phyloP scores from a whole-genome alignment of 106 monocot genomes.

The Acorus calamus region DNA sequence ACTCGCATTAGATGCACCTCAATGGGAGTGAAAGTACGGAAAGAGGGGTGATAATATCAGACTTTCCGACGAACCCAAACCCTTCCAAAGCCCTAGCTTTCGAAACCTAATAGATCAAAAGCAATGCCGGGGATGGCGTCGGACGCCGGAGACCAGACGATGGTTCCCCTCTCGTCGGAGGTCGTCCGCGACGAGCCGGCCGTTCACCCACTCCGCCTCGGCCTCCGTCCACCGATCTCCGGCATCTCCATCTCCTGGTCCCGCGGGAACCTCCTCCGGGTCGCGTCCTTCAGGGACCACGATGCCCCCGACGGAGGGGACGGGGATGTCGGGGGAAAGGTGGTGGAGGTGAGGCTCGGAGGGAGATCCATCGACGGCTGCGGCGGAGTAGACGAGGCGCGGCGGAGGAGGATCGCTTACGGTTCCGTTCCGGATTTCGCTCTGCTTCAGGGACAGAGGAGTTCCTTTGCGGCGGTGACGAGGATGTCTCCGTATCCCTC shows the following conservation, averaged over 20 bases:
- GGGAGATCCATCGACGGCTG: constrained; percentile 6
- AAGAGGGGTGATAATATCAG: neutral
- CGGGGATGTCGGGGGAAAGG: constrained; percentile 39
- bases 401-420: constrained; percentile 66
- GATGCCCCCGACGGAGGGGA: neutral
- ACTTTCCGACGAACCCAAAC: neutral
- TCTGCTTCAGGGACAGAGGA: constrained; percentile 69
- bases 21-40: neutral
- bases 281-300: constrained; percentile 53
- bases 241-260: constrained; percentile 69
- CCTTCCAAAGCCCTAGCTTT: constrained; percentile 12
- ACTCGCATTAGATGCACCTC: neutral
- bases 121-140: constrained; percentile 30
- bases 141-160: constrained; percentile 23
- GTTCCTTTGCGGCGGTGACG: constrained; percentile 27
- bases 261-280: constrained; percentile 63
- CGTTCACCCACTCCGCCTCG: constrained; percentile 48
- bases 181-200: constrained; percentile 11
- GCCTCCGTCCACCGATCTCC: constrained; percentile 47
- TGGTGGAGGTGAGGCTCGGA: constrained; percentile 49
- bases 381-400: constrained; percentile 35
- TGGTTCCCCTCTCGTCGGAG: constrained; percentile 33
- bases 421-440: constrained; percentile 73
- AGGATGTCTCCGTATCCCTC: constrained; percentile 29
- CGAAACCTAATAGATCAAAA: neutral